Base-by-base conservation (phyloP, 345 rosid species). In the Eutrema japonicum region DNA sequence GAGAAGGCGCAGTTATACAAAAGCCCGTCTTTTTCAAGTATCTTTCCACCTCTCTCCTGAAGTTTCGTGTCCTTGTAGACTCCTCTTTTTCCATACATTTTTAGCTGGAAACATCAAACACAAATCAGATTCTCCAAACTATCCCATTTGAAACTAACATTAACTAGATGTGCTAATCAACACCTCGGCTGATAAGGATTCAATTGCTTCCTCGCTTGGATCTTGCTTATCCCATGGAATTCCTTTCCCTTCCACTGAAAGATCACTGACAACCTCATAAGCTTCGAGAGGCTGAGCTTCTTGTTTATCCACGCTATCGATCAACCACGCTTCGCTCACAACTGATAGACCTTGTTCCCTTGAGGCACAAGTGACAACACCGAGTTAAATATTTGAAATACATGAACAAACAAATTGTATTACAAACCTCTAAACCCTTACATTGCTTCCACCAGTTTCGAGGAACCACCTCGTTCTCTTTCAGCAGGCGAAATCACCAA, bases 161-260 rank as follows among this genome's bases (percentile, higher is more conserved):
- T 11, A 46, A 14, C 2, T 4, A 43, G 5, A n/a, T 3, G 5
- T 2, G 2, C 3, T 9, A 37, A 16, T 45, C 1, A 3, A 27
- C 68, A 85, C 90, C 77, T 89, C 85, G 2, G 87, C 86, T 3
- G 85, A 63, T 42, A 91, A 51, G 1, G 89, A 80, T 11, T 87
- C 88, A 2, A 86, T 66, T 40, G 89, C 86, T 46, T 85, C 91
- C 69, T 90, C 83, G 2, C 81, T 78, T 4, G 81, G 81, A 78
- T 82, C 94, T 76, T 83, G 88, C 63, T 84, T 88, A 57, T 91
- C 91, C 94, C 83, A 80, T 13, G 91, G 92, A 5, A 87, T 85
- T 37, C 91, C 90, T 72, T 81, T 85, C 10, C 96, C 87, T 1
- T 79, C 87, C 32, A 84, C 88, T 9, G 84, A 74, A 32, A 85